Evolutionary conservation across 176 grass and related monocot genomes (phyloP).

Genomic region (Triticum dicoccoides): DNA sequence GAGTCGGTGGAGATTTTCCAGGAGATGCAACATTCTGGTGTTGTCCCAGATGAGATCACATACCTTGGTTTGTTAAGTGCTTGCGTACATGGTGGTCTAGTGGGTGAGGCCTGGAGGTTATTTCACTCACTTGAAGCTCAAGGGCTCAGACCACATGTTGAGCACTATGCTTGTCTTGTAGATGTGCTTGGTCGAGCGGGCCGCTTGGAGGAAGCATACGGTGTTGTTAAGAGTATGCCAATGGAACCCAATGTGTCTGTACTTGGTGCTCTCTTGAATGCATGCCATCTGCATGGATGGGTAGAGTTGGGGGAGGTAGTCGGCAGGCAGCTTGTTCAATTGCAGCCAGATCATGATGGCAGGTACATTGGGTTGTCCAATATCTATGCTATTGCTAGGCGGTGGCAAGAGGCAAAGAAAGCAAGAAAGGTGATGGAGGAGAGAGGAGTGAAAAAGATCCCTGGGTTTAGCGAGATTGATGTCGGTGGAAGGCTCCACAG

Average conservation of each 20-base stretch:
- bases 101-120: constrained; percentile 57
- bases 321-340: constrained; percentile 57
- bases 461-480: constrained; percentile 76
- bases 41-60: constrained; percentile 65
- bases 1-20: constrained; percentile 49
- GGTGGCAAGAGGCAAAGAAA: constrained; percentile 64
- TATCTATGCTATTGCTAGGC: constrained; percentile 55
- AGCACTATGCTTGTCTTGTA: constrained; percentile 71
- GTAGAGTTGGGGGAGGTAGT: constrained; percentile 62
- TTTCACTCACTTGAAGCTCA: constrained; percentile 50
- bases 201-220: constrained; percentile 47
- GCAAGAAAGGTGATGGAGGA: constrained; percentile 60
- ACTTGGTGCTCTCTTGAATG: constrained; percentile 55
- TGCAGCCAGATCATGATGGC: constrained; percentile 64
- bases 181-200: constrained; percentile 74
- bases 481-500: constrained; percentile 29
- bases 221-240: constrained; percentile 50
- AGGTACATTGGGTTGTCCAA: constrained; percentile 72
- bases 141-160: constrained; percentile 46
- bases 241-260: constrained; percentile 59
- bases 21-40: constrained; percentile 39
- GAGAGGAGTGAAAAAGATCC: constrained; percentile 54
- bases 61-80: constrained; percentile 49
- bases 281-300: constrained; percentile 59
- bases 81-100: constrained; percentile 61